Evolutionary conservation across 139 green algal species (phyloP).

Genomic region (Auxenochlorella protothecoides): DNA sequence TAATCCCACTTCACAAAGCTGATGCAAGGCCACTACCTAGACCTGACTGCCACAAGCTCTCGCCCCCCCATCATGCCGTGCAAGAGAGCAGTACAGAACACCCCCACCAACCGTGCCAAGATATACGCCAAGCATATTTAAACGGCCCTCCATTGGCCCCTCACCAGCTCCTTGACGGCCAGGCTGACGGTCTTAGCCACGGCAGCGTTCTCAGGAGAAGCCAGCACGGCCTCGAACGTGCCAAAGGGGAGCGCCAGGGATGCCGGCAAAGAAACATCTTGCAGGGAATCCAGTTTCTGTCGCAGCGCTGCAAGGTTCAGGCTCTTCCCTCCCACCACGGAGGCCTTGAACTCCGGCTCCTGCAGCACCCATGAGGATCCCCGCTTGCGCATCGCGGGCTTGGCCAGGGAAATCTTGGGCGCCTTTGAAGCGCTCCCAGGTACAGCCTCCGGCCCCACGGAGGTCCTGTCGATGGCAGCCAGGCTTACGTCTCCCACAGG

Average conservation of each 20-base stretch:
- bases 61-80: too few species aligned
- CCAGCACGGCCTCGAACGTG: conserved; percentile 65
- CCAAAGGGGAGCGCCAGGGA: conserved; percentile 77
- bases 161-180: conserved; percentile 23
- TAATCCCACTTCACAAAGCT: too few species aligned
- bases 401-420: too few species aligned
- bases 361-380: conserved; percentile 22
- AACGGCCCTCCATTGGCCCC: not conserved
- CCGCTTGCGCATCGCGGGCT: too few species aligned
- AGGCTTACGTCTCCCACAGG: conserved; percentile 3
- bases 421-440: too few species aligned
- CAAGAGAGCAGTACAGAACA: too few species aligned
- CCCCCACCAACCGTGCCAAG: too few species aligned
- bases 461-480: not conserved
- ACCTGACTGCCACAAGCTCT: too few species aligned
- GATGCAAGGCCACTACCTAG: too few species aligned
- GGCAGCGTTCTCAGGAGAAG: conserved; percentile 30
- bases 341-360: conserved; percentile 40
- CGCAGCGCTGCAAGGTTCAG: conserved; percentile 52
- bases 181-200: conserved; percentile 24
- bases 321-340: conserved; percentile 68
- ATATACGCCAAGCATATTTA: too few species aligned
- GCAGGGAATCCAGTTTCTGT: conserved; percentile 15
- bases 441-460: not conserved
- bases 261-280: conserved; percentile 11